Evolutionary conservation across 495 filamentous ascomycete species (phyloP), one percentile per base, ranked within the genome.

Genomic region (Hypomontagnella submonticulosa): DNA sequence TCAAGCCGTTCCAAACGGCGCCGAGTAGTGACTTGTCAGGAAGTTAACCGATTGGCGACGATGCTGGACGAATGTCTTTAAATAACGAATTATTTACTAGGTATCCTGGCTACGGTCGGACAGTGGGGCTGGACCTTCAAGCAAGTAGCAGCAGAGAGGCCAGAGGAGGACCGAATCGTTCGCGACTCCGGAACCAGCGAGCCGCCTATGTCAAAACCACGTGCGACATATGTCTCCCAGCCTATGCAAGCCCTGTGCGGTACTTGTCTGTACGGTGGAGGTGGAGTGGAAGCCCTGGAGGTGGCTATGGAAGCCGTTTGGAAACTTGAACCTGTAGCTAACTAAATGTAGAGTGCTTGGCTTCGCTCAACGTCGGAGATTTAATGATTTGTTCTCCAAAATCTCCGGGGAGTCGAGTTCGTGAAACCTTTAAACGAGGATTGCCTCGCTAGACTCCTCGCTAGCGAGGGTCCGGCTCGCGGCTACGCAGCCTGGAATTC

Each of bases 11-110:
- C 32, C 40, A 60, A 67, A 57, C 47, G 40, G 46, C 13, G 40
- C 32, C 18, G 11, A 53, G 20, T 46, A 34, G 20, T 36, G 37
- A 49, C 8, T 10, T 41, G 44, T 13, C 37, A 56, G 66, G 66
- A 69, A 69, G 66, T 33, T 40, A 69, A 52, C 66, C 66, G 66
- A 69, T 69, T 69, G 66, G 66, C 46, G 60, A 47, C 20, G 46
- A 53, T 13, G 13, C 32, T 30, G 33, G 23, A n/a, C 59, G 42
- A 56, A 63, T 43, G 52, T 55, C 20, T 52, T 57, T 52, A 57
- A 40, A 50, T 46, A 27, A 47, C 33, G 49, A 59, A 63, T 48
- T 58, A 38, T 56, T 49, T 63, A 41, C 66, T 48, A 38, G 60
- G 59, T 60, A 69, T 69, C 66, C 66, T 53, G 40, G 66, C 37